These are phyloP conservation scores for Trifolium subterraneum DNA, from an alignment of 306 rosid genomes.

Conservation along the genomic window DNA sequence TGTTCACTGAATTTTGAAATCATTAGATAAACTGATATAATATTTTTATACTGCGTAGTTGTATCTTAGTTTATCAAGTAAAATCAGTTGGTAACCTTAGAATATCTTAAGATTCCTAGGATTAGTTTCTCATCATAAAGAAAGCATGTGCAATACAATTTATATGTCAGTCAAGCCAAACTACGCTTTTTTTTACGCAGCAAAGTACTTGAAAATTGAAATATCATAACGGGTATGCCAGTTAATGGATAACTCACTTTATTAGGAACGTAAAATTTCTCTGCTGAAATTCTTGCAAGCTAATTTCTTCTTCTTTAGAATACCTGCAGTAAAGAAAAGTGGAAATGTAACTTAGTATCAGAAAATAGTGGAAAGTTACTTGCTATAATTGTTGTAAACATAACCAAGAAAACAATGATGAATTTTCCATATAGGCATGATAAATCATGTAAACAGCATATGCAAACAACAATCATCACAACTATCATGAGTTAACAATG, in stretches of 20 bases:
- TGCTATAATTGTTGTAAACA: background rate
- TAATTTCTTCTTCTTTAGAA: slow-evolving; percentile 88
- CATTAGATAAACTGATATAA: background rate
- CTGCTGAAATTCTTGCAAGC: slow-evolving; percentile 50
- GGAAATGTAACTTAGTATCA: slow-evolving; percentile 9
- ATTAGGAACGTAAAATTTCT: slow-evolving; percentile 82
- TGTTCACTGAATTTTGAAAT: slow-evolving; percentile 50
- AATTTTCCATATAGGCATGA: background rate
- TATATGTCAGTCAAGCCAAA: background rate
- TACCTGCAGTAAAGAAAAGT: slow-evolving; percentile 59
- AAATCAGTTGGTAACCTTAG: too few relatives aligned
- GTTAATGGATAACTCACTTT: slow-evolving; percentile 62
- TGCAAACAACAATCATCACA: background rate
- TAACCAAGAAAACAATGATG: background rate
- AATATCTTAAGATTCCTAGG: too few relatives aligned
- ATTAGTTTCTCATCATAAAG: background rate
- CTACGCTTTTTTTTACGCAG: background rate
- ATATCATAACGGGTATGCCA: slow-evolving; percentile 1
- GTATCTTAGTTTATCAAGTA: too few relatives aligned
- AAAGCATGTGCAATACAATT: slow-evolving; percentile 18
- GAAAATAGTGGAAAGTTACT: slow-evolving; percentile 12
- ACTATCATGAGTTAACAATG: background rate
- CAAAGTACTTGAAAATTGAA: background rate
- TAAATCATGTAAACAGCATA: background rate
- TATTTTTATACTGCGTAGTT: too few relatives aligned